Evolutionary conservation across 139 green algal genomes (phyloP).

Genomic region (Chlamydomonas sp.): DNA sequence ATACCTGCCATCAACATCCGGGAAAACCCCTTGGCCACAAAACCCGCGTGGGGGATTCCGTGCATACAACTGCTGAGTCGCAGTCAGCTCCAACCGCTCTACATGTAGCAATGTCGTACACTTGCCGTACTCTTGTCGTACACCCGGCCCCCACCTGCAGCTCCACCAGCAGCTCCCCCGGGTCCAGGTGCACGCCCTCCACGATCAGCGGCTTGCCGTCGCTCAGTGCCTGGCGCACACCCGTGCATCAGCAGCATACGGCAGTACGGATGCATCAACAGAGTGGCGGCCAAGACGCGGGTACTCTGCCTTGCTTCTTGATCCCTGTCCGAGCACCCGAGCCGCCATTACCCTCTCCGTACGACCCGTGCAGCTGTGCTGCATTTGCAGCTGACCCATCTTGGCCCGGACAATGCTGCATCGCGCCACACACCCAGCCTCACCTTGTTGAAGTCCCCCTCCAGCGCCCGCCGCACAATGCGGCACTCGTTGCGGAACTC

Average conservation of each 20-base stretch:
- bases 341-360: background rate
- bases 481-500: slow-evolving; percentile 72
- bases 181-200: slow-evolving; percentile 87
- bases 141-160: slow-evolving; percentile 47
- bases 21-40: background rate
- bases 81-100: background rate
- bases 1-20: background rate
- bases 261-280: no score
- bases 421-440: background rate
- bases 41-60: background rate
- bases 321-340: no score
- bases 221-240: slow-evolving; percentile 51
- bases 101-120: background rate
- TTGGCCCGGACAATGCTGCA: background rate
- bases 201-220: slow-evolving; percentile 96
- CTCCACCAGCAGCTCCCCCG: slow-evolving; percentile 74
- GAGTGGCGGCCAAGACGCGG: no score
- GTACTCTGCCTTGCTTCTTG: no score
- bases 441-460: slow-evolving; percentile 89
- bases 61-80: background rate
- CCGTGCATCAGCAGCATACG: no score
- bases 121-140: background rate
- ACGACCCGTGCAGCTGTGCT: background rate
- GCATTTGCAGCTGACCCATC: background rate
- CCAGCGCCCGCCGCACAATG: slow-evolving; percentile 72